A percentile compares a stretch with the other conserved stretches of the same genome.
Evolutionary conservation across 179 eudicot genomes (phyloP).

Genomic region (Camellia oleifera): DNA sequence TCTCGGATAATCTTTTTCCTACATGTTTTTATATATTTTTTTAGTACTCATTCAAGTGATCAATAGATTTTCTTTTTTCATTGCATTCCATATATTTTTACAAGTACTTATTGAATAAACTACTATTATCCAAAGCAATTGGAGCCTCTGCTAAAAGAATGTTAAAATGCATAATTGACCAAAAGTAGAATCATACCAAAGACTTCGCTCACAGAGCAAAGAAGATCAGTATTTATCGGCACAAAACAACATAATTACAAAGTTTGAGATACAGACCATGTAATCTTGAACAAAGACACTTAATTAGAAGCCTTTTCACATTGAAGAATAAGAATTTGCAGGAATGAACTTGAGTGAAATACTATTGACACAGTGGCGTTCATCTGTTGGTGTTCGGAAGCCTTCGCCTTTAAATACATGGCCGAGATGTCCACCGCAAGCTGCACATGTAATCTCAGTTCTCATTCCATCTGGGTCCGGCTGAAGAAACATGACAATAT

Average conservation of each 20-base stretch:
- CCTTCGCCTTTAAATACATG: slow-evolving; percentile 98
- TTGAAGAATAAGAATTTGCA: slow-evolving; percentile 28
- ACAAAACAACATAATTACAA: background rate
- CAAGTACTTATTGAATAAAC: no score
- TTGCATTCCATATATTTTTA: no score
- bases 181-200: no score
- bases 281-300: slow-evolving; percentile 1
- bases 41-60: no score
- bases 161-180: no score
- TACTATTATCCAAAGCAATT: no score
- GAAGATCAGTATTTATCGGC: background rate
- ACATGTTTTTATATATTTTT: no score
- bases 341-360: slow-evolving; percentile 74
- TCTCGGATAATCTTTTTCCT: no score
- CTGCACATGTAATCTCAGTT: slow-evolving; percentile 86
- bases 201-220: background rate
- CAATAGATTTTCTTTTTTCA: no score
- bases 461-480: slow-evolving; percentile 89
- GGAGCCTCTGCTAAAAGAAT: no score
- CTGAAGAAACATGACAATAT: slow-evolving; percentile 25
- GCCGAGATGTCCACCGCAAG: slow-evolving; percentile 98
- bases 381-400: slow-evolving; percentile 80
- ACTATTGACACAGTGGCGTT: slow-evolving; percentile 97
- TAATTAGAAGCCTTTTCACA: slow-evolving; percentile 1
- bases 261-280: background rate